A percentile compares a stretch with the other conserved stretches of the same genome.
Conservation (phyloP, 352 stramenopile species). For the Globisporangium middletonii region DNA sequence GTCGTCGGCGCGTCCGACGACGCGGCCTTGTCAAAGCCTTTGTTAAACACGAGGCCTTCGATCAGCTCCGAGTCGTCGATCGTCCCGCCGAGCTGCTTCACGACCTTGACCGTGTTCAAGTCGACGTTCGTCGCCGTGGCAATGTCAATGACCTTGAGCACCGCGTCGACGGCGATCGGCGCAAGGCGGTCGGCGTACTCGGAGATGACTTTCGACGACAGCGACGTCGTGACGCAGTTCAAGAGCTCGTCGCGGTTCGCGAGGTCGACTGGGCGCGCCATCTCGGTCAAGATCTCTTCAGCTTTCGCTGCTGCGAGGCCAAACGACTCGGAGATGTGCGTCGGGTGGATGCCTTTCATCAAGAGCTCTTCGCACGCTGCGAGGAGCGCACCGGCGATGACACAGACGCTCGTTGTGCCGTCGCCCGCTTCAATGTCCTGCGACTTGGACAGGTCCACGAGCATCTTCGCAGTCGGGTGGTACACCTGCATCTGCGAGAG, state of each 20-base stretch:
- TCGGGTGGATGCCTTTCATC: constrained; percentile 97
- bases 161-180: constrained; percentile 98
- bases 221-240: constrained; percentile 97
- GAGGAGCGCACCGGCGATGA: constrained; percentile 98
- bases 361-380: constrained; percentile 91
- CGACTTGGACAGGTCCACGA: constrained; percentile 98
- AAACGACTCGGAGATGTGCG: constrained; percentile 97
- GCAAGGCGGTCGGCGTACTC: constrained; percentile 97
- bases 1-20: constrained; percentile 35
- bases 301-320: constrained; percentile 87
- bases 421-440: constrained; percentile 99
- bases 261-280: constrained; percentile 92
- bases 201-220: constrained; percentile 96
- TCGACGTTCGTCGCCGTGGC: constrained; percentile 94
- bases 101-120: constrained; percentile 96
- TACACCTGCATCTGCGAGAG: constrained; percentile 97
- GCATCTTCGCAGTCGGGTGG: constrained; percentile 99
- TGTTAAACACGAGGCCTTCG: constrained; percentile 97
- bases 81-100: constrained; percentile 97
- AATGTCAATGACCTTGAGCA: constrained; percentile 95
- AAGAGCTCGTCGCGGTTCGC: constrained; percentile 94
- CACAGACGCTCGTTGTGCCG: constrained; percentile 97
- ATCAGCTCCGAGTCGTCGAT: constrained; percentile 99
- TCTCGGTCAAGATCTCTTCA: constrained; percentile 86
- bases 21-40: constrained; percentile 88